Evolutionary conservation across 139 green algal species (phyloP).

Genomic region (Tetraselmis chui): DNA sequence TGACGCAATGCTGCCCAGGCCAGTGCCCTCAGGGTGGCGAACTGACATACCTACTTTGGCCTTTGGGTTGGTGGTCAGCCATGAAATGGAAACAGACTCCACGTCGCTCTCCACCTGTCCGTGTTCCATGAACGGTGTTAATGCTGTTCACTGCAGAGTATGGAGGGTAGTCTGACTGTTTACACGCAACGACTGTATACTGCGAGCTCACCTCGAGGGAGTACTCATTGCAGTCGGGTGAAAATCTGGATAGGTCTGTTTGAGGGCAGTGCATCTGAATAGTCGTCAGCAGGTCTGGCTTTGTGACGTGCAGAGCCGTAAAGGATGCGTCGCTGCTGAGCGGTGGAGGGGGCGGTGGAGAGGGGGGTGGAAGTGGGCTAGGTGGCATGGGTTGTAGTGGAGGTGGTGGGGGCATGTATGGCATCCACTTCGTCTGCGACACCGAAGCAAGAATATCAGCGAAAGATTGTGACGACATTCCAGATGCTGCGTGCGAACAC

Average conservation of each 20-base stretch:
- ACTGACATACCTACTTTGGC: neutral
- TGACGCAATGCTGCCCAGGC: neutral
- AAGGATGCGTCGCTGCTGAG: neutral
- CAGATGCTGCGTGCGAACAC: neutral
- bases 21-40: neutral
- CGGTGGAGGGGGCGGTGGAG: no score
- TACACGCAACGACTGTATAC: no score
- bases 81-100: neutral
- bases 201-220: neutral
- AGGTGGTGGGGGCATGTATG: neutral
- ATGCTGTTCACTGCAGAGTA: no score
- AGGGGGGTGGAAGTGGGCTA: neutral
- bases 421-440: neutral
- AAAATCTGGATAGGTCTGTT: neutral
- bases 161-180: no score
- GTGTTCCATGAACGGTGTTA: no score
- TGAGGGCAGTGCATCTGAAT: neutral
- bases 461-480: neutral
- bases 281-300: neutral
- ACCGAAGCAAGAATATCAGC: neutral
- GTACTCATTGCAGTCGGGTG: neutral
- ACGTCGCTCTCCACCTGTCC: neutral
- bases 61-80: neutral
- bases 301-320: neutral
- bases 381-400: no score